Conservation (phyloP, 2,329 filamentous ascomycete species). For the Calycina herbarum region DNA sequence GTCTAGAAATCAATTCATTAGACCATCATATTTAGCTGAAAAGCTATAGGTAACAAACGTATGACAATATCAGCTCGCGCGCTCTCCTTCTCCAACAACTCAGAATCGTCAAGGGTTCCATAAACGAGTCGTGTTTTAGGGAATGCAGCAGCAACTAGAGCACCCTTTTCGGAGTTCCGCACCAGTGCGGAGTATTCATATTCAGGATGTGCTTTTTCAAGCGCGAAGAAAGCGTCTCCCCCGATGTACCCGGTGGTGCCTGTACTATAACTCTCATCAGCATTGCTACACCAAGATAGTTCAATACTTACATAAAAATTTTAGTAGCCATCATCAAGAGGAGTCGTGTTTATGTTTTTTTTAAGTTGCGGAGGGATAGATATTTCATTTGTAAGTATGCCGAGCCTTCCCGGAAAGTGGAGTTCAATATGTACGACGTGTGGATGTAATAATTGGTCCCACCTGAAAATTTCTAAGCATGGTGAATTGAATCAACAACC, state of each 20-base stretch:
- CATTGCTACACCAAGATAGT: neutral
- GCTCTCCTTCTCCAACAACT: slow-evolving; percentile 46
- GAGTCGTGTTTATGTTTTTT: neutral
- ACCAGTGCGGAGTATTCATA: slow-evolving; percentile 51
- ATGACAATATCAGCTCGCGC: slow-evolving; percentile 52
- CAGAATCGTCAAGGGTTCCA: slow-evolving; percentile 48
- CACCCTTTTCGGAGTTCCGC: slow-evolving; percentile 49
- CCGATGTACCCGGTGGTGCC: slow-evolving; percentile 45
- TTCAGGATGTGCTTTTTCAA: slow-evolving; percentile 48
- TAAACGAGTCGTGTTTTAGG: slow-evolving; percentile 51
- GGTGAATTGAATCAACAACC: too few relatives aligned
- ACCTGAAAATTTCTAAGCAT: neutral
- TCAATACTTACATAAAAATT: slow-evolving; percentile 31
- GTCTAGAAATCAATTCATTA: slow-evolving; percentile 19
- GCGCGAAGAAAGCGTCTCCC: slow-evolving; percentile 45
- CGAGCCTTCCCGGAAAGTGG: neutral
- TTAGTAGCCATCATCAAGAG: slow-evolving; percentile 24
- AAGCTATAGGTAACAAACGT: slow-evolving; percentile 21
- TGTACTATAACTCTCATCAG: slow-evolving; percentile 26
- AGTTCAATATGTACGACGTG: neutral
- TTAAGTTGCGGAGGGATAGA: neutral
- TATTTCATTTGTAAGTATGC: neutral
- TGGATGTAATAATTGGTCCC: neutral
- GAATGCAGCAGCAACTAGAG: slow-evolving; percentile 46
- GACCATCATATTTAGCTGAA: neutral